Conservation (phyloP, 129 eudicot genomes). For the carrot (Daucus carota) region DNA sequence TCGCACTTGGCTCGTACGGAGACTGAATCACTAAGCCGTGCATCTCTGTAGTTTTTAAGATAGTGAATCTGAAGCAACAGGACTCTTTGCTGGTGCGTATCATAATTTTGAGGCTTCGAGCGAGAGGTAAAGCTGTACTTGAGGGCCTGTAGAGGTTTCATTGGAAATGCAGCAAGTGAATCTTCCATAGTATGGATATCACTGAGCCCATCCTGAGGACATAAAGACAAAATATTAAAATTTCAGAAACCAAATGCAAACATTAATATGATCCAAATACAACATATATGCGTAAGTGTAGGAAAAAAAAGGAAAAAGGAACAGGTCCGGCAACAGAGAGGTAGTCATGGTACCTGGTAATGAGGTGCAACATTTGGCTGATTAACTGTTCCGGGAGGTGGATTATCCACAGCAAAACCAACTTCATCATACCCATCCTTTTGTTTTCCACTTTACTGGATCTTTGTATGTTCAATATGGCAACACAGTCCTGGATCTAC, state of each 20-base stretch:
- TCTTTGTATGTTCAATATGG: slow-evolving; percentile 29
- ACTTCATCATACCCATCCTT: slow-evolving; percentile 35
- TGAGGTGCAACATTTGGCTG: slow-evolving; percentile 32
- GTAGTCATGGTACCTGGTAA: slow-evolving; percentile 46
- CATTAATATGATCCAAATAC: neutral
- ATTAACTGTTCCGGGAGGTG: slow-evolving; percentile 31
- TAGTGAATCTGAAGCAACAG: too few species aligned
- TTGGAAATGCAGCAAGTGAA: slow-evolving; percentile 83
- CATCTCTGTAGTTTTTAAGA: too few species aligned
- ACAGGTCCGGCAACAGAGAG: neutral
- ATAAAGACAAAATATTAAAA: slow-evolving; percentile 5
- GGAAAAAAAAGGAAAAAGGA: neutral
- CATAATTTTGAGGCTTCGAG: too few species aligned
- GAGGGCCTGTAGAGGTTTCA: slow-evolving; percentile 92
- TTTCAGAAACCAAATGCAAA: neutral
- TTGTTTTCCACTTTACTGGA: slow-evolving; percentile 34
- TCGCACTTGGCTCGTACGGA: too few species aligned
- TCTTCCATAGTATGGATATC: slow-evolving; percentile 61
- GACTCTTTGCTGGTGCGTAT: too few species aligned
- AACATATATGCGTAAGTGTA: neutral
- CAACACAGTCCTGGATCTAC: slow-evolving; percentile 78
- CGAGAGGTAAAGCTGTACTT: slow-evolving; percentile 49
- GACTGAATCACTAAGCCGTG: too few species aligned
- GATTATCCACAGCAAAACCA: slow-evolving; percentile 27
- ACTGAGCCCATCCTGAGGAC: slow-evolving; percentile 52